Evolutionary conservation across 768 basidiomycete species (phyloP).

Genomic region (Leccinum arenicola): DNA sequence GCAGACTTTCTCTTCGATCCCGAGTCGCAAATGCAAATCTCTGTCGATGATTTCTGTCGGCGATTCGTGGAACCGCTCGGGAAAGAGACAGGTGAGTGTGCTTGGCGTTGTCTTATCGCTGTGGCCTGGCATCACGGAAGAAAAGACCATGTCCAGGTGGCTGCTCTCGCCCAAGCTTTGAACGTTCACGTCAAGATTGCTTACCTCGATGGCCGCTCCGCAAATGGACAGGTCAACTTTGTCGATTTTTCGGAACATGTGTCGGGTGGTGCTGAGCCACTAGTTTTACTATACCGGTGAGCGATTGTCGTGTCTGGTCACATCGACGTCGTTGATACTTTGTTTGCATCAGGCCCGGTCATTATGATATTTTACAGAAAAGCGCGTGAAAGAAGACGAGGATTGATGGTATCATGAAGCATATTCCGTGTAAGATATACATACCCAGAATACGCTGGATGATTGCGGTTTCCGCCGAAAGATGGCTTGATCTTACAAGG

Average conservation of each 20-base stretch:
- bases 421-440: constrained; percentile 13
- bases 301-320: constrained; percentile 15
- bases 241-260: constrained; percentile 56
- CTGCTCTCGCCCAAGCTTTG: constrained; percentile 69
- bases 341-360: constrained; percentile 61
- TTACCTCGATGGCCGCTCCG: constrained; percentile 70
- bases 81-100: constrained; percentile 64
- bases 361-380: constrained; percentile 67
- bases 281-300: constrained; percentile 75
- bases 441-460: constrained; percentile 2
- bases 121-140: background rate
- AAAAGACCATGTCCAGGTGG: constrained; percentile 78
- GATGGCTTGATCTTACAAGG: background rate
- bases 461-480: background rate
- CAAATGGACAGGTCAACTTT: constrained; percentile 57
- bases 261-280: constrained; percentile 44
- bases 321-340: background rate
- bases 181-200: constrained; percentile 68
- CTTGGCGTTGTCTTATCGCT: background rate
- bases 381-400: constrained; percentile 3
- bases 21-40: constrained; percentile 58
- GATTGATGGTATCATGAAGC: background rate
- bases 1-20: constrained; percentile 75
- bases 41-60: constrained; percentile 67
- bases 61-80: constrained; percentile 74